These are phyloP conservation scores for Avicennia marina DNA, from an alignment of 257 asterid genomes.

Conservation along the genomic window DNA sequence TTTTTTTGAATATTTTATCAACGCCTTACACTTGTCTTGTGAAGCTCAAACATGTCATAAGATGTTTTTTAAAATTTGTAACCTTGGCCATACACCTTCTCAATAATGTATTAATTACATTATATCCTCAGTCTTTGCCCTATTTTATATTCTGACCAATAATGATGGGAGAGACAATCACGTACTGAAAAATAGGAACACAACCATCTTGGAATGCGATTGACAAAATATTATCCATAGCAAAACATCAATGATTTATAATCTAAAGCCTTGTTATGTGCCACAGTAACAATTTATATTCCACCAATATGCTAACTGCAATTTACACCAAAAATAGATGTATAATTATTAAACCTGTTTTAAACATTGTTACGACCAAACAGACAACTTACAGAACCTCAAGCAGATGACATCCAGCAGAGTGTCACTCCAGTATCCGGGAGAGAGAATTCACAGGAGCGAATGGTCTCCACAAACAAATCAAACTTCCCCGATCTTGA, in stretches of 20 bases:
- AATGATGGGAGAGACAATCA: too few species aligned
- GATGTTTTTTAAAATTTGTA: too few species aligned
- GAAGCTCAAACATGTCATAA: too few species aligned
- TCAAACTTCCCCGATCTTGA: constrained; percentile 3
- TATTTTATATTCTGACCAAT: too few species aligned
- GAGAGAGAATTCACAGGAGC: neutral
- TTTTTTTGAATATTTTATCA: too few species aligned
- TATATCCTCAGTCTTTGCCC: too few species aligned
- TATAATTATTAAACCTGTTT: constrained; percentile 9
- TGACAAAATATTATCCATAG: too few species aligned
- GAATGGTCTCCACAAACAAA: neutral
- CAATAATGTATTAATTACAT: too few species aligned
- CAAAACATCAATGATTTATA: constrained; percentile 10
- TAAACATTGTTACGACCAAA: constrained; percentile 1
- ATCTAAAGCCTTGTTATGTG: neutral
- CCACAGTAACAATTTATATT: neutral
- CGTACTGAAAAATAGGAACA: too few species aligned
- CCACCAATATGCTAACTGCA: constrained; percentile 1
- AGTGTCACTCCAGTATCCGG: neutral
- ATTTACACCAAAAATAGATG: constrained; percentile 16
- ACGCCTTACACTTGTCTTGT: too few species aligned
- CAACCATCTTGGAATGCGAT: too few species aligned
- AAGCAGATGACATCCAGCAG: constrained; percentile 9
- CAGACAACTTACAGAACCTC: neutral
- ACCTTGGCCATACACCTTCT: too few species aligned